phyloP scores from a whole-genome alignment of 78 protist species.

The Anaeramoeba flamelloides region DNA sequence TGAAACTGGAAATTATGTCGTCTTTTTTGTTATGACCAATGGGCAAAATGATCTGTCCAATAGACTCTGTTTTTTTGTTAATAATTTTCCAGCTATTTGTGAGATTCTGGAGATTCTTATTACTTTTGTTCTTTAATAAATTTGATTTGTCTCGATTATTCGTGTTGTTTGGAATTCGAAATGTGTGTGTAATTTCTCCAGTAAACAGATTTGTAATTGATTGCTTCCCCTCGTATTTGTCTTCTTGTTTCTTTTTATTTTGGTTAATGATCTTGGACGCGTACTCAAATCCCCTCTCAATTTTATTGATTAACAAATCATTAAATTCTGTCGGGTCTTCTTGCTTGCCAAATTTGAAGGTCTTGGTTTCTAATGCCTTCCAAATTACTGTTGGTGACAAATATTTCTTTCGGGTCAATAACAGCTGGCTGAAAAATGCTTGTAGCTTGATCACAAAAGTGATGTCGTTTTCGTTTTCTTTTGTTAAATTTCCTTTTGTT shows the following conservation, averaged over 20 bases:
- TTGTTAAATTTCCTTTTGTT: too few species aligned
- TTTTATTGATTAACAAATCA: neutral
- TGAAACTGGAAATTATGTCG: too few species aligned
- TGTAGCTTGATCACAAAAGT: too few species aligned
- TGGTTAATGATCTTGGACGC: neutral
- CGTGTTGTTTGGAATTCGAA: neutral
- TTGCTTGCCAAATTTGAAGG: neutral
- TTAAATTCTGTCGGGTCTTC: neutral
- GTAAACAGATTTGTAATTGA: neutral
- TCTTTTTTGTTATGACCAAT: too few species aligned
- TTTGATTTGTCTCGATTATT: neutral
- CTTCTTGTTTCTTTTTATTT: neutral
- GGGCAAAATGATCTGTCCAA: too few species aligned
- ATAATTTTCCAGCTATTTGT: too few species aligned
- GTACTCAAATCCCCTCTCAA: neutral
- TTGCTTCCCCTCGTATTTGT: neutral
- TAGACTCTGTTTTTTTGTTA: too few species aligned
- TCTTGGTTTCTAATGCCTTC: neutral
- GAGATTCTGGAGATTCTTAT: too few species aligned
- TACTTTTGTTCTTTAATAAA: neutral
- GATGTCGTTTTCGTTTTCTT: too few species aligned
- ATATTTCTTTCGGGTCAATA: neutral
- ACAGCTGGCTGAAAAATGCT: neutral
- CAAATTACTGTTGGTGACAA: neutral
- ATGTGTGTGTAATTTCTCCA: neutral